These are phyloP conservation scores for Diospyros kaki DNA, from an alignment of 148 eudicot genomes.

Conservation along the genomic window DNA sequence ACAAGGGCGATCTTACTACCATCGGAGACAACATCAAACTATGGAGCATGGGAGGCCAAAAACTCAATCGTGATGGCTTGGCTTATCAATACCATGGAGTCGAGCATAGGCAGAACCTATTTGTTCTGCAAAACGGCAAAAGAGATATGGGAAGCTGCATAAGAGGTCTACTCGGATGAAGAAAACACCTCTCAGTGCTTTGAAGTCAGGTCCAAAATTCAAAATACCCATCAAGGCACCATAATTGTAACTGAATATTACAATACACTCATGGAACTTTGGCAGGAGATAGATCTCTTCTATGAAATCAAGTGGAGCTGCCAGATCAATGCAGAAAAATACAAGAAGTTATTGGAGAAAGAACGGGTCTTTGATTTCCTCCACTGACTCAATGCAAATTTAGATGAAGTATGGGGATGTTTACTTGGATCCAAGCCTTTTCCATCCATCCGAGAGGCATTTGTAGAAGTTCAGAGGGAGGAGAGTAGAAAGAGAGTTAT, in stretches of 20 bases:
- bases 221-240: constrained; percentile 12
- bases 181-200: constrained; percentile 6
- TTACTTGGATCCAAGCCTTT: constrained; percentile 3
- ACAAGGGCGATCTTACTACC: neutral
- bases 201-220: neutral
- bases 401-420: constrained; percentile 8
- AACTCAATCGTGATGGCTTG: constrained; percentile 7
- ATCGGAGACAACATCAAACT: neutral
- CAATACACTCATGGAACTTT: constrained; percentile 6
- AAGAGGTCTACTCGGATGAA: neutral
- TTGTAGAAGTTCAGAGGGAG: constrained; percentile 1
- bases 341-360: neutral
- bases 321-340: neutral
- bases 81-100: constrained; percentile 9
- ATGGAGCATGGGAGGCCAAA: neutral
- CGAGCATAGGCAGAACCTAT: neutral
- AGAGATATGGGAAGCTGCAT: constrained; percentile 14
- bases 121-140: neutral
- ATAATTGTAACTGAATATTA: constrained; percentile 7
- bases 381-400: constrained; percentile 2
- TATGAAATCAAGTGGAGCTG: neutral
- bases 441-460: constrained; percentile 6
- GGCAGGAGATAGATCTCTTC: constrained; percentile 9
- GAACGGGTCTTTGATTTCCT: neutral
- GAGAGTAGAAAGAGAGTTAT: constrained; percentile 8